These are phyloP conservation scores for Calonectria fujianensis DNA, from an alignment of 2,329 filamentous ascomycete species.

Conservation along the genomic window DNA sequence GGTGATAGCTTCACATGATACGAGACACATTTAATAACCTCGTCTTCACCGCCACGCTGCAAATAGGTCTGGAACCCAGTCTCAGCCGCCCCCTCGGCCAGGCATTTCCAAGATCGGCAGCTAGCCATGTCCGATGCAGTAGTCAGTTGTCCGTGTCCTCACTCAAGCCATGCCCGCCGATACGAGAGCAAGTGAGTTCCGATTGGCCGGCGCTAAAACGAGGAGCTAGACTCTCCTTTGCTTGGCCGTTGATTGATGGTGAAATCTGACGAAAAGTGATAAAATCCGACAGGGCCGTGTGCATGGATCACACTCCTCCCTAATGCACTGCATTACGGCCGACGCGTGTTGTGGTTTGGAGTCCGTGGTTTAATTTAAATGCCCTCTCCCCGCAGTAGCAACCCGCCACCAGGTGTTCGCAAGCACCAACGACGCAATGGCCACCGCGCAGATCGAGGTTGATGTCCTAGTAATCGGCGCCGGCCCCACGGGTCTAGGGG, in stretches of 20 bases:
- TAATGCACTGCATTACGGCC: not conserved
- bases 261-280: not conserved
- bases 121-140: not conserved
- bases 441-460: constrained; percentile 78
- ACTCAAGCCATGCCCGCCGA: not conserved
- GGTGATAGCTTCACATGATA: not conserved
- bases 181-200: not conserved
- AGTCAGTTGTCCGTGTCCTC: not conserved
- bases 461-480: constrained; percentile 98
- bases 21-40: not conserved
- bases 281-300: not conserved
- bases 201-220: constrained; percentile 10
- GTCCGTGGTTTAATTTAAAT: constrained; percentile 1
- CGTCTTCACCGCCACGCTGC: not conserved
- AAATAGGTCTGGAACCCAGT: not conserved
- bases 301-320: not conserved
- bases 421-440: constrained; percentile 39
- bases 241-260: not conserved
- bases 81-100: not conserved
- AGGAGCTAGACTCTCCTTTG: not conserved
- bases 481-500: constrained; percentile 97
- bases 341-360: constrained; percentile 3
- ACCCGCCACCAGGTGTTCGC: not conserved
- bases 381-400: not conserved
- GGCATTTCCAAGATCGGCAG: not conserved